phyloP scores from a whole-genome alignment of 2,329 filamentous ascomycete species.

The Colletotrichum plurivorum region DNA sequence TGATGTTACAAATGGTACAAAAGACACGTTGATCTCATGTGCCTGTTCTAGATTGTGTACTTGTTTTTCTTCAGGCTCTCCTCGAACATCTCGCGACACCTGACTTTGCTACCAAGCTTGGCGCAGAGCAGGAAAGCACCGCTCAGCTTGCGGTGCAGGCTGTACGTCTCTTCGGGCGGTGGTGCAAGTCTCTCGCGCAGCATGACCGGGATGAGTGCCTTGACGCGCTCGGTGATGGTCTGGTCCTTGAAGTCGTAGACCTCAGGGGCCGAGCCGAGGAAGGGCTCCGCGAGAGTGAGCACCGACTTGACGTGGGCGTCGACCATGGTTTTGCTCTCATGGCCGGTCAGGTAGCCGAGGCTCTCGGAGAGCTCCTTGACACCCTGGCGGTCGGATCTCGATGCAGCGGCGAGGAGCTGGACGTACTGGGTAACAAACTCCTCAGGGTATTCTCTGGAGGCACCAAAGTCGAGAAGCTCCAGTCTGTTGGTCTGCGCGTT shows the following conservation, averaged over 20 bases:
- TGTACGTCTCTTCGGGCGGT: slow-evolving; percentile 98
- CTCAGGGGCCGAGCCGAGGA: slow-evolving; percentile 80
- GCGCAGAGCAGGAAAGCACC: slow-evolving; percentile 96
- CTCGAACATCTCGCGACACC: slow-evolving; percentile 85
- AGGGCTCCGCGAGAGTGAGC: slow-evolving; percentile 92
- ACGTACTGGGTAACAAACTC: slow-evolving; percentile 87
- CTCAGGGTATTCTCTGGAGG: slow-evolving; percentile 86
- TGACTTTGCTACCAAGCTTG: slow-evolving; percentile 84
- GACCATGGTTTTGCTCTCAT: slow-evolving; percentile 88
- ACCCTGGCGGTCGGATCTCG: slow-evolving; percentile 74
- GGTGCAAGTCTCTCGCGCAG: slow-evolving; percentile 88
- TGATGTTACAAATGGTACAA: slow-evolving; percentile 37
- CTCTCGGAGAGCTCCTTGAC: slow-evolving; percentile 79
- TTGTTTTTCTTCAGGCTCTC: slow-evolving; percentile 61
- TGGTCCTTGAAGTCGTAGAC: slow-evolving; percentile 94
- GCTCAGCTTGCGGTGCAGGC: slow-evolving; percentile 92
- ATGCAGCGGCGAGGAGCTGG: slow-evolving; percentile 83
- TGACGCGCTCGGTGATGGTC: slow-evolving; percentile 95
- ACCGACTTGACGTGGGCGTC: slow-evolving; percentile 92
- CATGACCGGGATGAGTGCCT: slow-evolving; percentile 92
- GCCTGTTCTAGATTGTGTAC: slow-evolving; percentile 22
- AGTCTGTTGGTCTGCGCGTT: slow-evolving; percentile 80
- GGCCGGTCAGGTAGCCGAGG: slow-evolving; percentile 92
- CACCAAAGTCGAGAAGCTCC: slow-evolving; percentile 95
- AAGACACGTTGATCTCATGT: neutral